Evolutionary conservation across 2,329 filamentous ascomycete species (phyloP).

Genomic region (Rugonectria rugulosa): DNA sequence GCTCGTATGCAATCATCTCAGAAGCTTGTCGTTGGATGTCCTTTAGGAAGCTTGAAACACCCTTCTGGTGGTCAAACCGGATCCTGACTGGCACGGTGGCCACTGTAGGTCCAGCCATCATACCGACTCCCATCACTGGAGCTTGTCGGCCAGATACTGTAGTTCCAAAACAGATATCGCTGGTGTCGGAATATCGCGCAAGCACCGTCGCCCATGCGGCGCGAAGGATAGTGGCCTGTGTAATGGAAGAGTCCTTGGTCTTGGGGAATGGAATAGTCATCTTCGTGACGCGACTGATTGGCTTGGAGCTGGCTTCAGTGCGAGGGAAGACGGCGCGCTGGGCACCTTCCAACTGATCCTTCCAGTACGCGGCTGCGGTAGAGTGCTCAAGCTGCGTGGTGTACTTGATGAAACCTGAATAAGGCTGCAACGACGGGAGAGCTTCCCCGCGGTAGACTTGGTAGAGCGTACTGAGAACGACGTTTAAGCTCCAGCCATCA

Average conservation of each 20-base stretch:
- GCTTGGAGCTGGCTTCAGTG: neutral
- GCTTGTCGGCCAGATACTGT: constrained; percentile 50
- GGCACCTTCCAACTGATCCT: neutral
- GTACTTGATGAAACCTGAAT: constrained; percentile 3
- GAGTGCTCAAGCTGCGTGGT: neutral
- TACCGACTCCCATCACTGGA: constrained; percentile 28
- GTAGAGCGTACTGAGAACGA: neutral
- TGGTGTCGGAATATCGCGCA: constrained; percentile 51
- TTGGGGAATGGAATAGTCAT: constrained; percentile 51
- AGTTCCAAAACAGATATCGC: constrained; percentile 52
- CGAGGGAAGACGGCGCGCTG: neutral
- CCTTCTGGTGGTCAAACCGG: constrained; percentile 38
- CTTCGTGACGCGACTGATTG: constrained; percentile 50
- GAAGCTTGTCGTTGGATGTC: constrained; percentile 21
- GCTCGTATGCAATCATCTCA: constrained; percentile 28
- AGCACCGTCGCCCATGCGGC: constrained; percentile 61
- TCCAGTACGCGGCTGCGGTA: constrained; percentile 1
- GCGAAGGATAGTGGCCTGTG: constrained; percentile 21
- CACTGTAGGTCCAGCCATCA: constrained; percentile 42
- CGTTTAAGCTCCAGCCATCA: constrained; percentile 31
- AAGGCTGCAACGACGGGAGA: neutral
- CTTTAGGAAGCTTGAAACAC: constrained; percentile 13
- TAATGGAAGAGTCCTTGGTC: no score
- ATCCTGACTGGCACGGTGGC: constrained; percentile 52
- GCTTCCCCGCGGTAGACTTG: neutral